Conservation (phyloP, 768 basidiomycete species). For the Boletus subcaerulescens region DNA sequence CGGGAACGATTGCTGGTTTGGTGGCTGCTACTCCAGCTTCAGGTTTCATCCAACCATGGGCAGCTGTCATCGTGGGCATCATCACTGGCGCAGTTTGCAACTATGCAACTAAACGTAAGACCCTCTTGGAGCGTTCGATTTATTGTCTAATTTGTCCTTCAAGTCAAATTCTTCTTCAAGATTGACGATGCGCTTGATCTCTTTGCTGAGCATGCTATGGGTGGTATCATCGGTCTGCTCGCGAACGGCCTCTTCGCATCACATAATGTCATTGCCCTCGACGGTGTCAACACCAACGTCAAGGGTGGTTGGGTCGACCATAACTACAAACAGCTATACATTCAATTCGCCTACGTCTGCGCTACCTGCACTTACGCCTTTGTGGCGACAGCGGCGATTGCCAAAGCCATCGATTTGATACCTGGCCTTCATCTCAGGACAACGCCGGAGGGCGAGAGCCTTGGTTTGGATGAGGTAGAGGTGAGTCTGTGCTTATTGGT, state of each 20-base stretch:
- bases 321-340: constrained; percentile 77
- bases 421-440: constrained; percentile 57
- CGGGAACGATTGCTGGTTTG: constrained; percentile 83
- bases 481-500: constrained; percentile 33
- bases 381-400: constrained; percentile 58
- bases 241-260: constrained; percentile 76
- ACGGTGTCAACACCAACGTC: constrained; percentile 56
- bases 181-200: constrained; percentile 92
- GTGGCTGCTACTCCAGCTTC: constrained; percentile 89
- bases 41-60: constrained; percentile 77
- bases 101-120: constrained; percentile 77
- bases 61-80: constrained; percentile 71
- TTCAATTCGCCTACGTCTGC: constrained; percentile 65
- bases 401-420: constrained; percentile 52
- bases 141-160: constrained; percentile 6
- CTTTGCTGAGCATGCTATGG: constrained; percentile 88
- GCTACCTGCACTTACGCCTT: constrained; percentile 59
- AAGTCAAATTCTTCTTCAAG: constrained; percentile 65
- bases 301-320: constrained; percentile 72
- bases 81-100: constrained; percentile 73
- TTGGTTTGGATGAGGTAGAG: constrained; percentile 73
- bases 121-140: not conserved
- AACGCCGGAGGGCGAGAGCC: constrained; percentile 52
- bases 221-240: constrained; percentile 74
- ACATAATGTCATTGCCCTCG: constrained; percentile 56